Conservation (phyloP, 331 rosid genomes). For the Pyracantha coccinea region DNA sequence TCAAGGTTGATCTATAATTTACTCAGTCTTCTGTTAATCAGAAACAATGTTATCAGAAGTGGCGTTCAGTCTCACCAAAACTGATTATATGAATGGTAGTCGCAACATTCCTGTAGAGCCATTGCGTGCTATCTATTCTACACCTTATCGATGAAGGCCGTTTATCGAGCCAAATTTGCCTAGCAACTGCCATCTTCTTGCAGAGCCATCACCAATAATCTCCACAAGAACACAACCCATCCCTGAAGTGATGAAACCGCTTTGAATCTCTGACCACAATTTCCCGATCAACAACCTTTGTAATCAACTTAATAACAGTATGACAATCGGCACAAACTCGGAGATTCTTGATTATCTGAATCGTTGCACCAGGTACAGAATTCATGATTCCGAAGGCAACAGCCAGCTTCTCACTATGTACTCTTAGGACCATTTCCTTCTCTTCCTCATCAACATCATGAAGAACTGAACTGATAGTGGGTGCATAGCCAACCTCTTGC, state of each 20-base stretch:
- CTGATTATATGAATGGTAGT: neutral
- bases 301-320: constrained; percentile 50
- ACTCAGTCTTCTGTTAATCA: neutral
- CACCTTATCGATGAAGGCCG: neutral
- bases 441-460: constrained; percentile 89
- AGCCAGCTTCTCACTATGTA: constrained; percentile 88
- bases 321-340: constrained; percentile 83
- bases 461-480: constrained; percentile 57
- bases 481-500: constrained; percentile 61
- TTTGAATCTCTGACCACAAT: constrained; percentile 77
- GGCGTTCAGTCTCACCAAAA: neutral
- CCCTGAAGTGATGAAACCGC: constrained; percentile 79
- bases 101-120: neutral
- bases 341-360: constrained; percentile 68
- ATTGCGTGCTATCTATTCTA: neutral
- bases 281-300: constrained; percentile 45
- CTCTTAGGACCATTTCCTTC: constrained; percentile 62
- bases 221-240: constrained; percentile 73
- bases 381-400: constrained; percentile 72
- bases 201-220: constrained; percentile 58
- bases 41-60: neutral
- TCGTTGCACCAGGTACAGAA: constrained; percentile 55
- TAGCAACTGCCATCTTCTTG: neutral
- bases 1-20: neutral
- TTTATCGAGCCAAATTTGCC: neutral